Base-by-base conservation (phyloP, 768 basidiomycete genomes). In the Calocybe cyanea region DNA sequence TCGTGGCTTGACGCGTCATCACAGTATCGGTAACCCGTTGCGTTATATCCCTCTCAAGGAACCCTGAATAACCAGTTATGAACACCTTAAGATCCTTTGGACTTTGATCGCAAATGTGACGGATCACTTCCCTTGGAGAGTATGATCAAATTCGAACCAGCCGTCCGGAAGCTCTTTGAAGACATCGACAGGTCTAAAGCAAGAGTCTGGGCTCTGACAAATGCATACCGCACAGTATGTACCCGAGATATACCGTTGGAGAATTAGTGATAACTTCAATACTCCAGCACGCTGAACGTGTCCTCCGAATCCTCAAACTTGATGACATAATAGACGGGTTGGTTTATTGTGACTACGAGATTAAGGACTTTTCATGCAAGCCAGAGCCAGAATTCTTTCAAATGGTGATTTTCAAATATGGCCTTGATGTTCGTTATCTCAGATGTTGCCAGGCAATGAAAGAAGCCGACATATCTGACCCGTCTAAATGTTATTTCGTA, bases 121-220 rank as follows among this genome's bases (percentile, higher is more conserved):
- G 86, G 85, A 2, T 77, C 87, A 17, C 72, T 93, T 10, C 91
- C 91, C 6, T 71, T 93, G 6, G 91, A 93, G 57, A 73, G 83
- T 2, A 83, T 87, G 69, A 81, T 93, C 51, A 70, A 73, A 20
- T 85, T 82, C 23, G 69, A 85, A 57, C 78, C 83, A 6, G 57
- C 52, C 7, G 60, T 86, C 8, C 79, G 81, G 17, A 76, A 81
- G 55, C 73, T 93, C 5, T 73, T 93, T 41, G 66, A 85, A 60
- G 87, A 92, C 58, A 80, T 93, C 23, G 87, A 93, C 57, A 78
- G 82, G 38, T 73, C 70, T 21, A 91, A 87, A 61, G 78, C 73
- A 7, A 76, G 80, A n/a, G 81, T 92, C 4, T 92, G 90, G 90
- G 88, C 78, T 2, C 64, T 92, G 34, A 93, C 91, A 3, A 93